Percentiles rank a stretch among this genome's conserved stretches.
These are phyloP conservation scores for Penicillium vulpinum DNA, from an alignment of 2,329 filamentous ascomycete species.

Conservation along the genomic window DNA sequence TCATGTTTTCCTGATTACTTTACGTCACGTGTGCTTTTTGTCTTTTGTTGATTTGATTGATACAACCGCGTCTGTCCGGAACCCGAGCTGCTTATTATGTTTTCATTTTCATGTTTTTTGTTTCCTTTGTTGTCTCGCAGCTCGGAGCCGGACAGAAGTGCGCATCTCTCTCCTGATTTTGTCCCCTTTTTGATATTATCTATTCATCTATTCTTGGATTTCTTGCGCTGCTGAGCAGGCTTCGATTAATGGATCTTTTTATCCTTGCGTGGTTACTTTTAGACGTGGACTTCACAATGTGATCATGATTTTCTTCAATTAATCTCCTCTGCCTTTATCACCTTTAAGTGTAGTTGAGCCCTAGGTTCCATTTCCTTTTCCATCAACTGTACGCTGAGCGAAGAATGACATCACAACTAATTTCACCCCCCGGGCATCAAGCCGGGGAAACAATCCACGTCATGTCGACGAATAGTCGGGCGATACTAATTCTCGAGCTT, in stretches of 20 bases:
- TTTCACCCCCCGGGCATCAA: background rate
- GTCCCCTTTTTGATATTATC: constrained; percentile 22
- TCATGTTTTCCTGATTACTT: constrained; percentile 13
- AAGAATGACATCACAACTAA: constrained; percentile 1
- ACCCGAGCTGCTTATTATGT: constrained; percentile 30
- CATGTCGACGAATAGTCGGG: background rate
- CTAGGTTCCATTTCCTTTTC: background rate
- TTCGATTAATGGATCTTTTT: constrained; percentile 13
- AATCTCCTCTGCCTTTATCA: background rate
- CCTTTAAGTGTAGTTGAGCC: background rate
- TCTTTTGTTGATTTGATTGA: constrained; percentile 45
- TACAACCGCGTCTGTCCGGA: constrained; percentile 50
- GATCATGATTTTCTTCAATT: constrained; percentile 18
- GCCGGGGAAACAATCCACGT: background rate
- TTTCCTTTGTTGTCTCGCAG: constrained; percentile 21
- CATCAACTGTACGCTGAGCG: background rate
- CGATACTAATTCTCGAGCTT: background rate
- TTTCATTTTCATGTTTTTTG: constrained; percentile 15
- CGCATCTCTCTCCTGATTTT: constrained; percentile 38
- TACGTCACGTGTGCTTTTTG: constrained; percentile 29
- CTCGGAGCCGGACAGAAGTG: constrained; percentile 47
- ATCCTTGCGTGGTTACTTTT: constrained; percentile 7
- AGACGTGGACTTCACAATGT: constrained; percentile 25
- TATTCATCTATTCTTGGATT: constrained; percentile 9
- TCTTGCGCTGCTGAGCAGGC: constrained; percentile 23